phyloP scores from a whole-genome alignment of 23 red algal species.

The Gracilaria gracilis region DNA sequence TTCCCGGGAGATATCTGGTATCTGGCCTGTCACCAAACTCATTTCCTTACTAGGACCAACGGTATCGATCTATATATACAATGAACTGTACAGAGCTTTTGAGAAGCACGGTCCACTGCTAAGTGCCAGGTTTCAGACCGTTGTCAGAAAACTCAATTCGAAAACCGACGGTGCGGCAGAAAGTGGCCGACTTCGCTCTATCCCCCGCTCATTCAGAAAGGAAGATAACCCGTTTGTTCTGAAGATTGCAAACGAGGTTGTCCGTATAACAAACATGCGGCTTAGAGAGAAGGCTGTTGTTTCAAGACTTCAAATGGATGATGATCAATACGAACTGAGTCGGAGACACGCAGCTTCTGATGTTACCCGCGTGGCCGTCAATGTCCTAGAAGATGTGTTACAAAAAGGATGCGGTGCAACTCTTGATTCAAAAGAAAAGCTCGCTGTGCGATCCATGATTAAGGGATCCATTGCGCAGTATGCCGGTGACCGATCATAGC shows the following conservation, averaged over 20 bases:
- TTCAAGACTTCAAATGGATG: constrained; percentile 75
- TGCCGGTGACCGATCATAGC: background rate
- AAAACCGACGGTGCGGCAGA: background rate
- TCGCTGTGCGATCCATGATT: constrained; percentile 30
- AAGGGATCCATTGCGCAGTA: constrained; percentile 16
- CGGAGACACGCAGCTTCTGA: constrained; percentile 19
- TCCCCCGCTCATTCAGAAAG: background rate
- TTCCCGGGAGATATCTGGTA: constrained; percentile 1
- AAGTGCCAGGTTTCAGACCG: constrained; percentile 4
- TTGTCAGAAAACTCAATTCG: background rate
- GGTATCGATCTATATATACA: constrained; percentile 48
- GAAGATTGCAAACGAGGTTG: constrained; percentile 50
- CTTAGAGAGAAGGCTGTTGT: constrained; percentile 53
- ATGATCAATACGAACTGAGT: constrained; percentile 63
- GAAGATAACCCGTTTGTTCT: constrained; percentile 21
- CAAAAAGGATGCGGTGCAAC: constrained; percentile 21
- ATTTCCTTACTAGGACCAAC: constrained; percentile 56
- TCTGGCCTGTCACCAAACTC: constrained; percentile 54
- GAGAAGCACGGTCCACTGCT: constrained; percentile 42
- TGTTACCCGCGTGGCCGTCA: constrained; percentile 20
- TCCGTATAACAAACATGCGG: constrained; percentile 40
- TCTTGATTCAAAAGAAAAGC: constrained; percentile 42
- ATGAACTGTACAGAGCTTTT: constrained; percentile 13
- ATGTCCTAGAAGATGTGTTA: constrained; percentile 39
- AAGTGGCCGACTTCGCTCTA: constrained; percentile 1